Conservation (phyloP, 164 flowering plant genomes). For the Macadamia tetraphylla region DNA sequence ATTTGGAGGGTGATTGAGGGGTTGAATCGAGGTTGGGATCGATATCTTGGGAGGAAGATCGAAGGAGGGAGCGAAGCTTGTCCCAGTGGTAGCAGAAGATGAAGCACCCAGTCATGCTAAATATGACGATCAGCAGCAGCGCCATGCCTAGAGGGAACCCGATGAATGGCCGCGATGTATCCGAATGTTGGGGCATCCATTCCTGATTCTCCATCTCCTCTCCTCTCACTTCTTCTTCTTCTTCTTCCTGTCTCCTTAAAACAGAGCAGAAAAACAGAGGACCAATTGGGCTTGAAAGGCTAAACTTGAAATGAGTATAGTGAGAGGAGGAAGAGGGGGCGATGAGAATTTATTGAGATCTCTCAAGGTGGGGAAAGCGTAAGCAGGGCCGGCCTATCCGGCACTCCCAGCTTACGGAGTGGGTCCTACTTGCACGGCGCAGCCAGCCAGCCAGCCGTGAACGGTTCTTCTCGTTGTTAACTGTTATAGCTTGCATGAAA, state of each 20-base stretch:
- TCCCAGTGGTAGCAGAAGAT: slow-evolving; percentile 99
- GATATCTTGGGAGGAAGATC: slow-evolving; percentile 24
- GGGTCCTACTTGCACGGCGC: no score
- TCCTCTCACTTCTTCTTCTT: slow-evolving; percentile 30
- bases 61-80: slow-evolving; percentile 62
- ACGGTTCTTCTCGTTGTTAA: no score
- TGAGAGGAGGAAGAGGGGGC: background rate
- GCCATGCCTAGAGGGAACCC: slow-evolving; percentile 93
- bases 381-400: no score
- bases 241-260: slow-evolving; percentile 25
- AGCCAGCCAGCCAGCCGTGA: no score
- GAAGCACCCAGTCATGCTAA: slow-evolving; percentile 80
- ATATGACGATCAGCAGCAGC: slow-evolving; percentile 55
- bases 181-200: slow-evolving; percentile 39
- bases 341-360: background rate
- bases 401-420: no score
- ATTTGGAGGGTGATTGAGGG: slow-evolving; percentile 30
- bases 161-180: slow-evolving; percentile 64
- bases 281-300: background rate
- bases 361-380: no score
- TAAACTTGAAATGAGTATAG: no score
- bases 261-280: background rate
- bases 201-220: slow-evolving; percentile 47
- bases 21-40: slow-evolving; percentile 26
- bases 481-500: no score